Conservation (phyloP, 257 asterid genomes). For the Plantago elongata region DNA sequence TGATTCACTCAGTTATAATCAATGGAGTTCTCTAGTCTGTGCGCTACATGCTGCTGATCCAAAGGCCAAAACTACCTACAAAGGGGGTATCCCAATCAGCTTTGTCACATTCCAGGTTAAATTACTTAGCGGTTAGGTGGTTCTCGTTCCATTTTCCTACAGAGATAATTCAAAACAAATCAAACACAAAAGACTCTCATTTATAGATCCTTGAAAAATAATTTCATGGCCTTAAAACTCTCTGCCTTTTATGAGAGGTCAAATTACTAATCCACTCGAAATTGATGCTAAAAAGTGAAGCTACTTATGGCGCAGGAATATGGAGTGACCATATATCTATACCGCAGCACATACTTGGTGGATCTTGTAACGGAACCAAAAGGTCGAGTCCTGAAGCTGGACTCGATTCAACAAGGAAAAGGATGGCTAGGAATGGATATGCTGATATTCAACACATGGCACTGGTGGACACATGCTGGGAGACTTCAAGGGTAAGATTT, state of each 20-base stretch:
- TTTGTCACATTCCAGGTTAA: constrained; percentile 20
- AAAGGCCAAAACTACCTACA: constrained; percentile 22
- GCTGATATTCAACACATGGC: constrained; percentile 66
- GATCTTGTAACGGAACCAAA: constrained; percentile 29
- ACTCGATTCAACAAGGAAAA: constrained; percentile 45
- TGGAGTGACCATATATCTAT: constrained; percentile 24
- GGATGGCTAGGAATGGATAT: constrained; percentile 56
- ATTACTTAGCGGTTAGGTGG: too few species aligned
- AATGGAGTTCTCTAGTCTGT: constrained; percentile 51
- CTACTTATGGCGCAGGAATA: constrained; percentile 22
- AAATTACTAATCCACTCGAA: neutral
- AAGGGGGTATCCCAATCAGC: constrained; percentile 28
- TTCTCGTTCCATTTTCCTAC: too few species aligned
- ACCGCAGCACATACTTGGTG: constrained; percentile 39
- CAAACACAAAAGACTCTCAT: too few species aligned
- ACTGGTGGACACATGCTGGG: constrained; percentile 60
- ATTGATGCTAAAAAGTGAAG: neutral
- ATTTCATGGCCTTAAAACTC: too few species aligned
- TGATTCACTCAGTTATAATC: constrained; percentile 50
- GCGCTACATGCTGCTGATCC: constrained; percentile 46
- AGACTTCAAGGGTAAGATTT: constrained; percentile 28
- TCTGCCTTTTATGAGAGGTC: constrained; percentile 24
- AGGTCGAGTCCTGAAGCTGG: constrained; percentile 45
- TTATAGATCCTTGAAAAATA: too few species aligned
- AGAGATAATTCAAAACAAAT: too few species aligned